phyloP scores from a whole-genome alignment of 805 yeast genomes.

The Saccharomyces mikatae region DNA sequence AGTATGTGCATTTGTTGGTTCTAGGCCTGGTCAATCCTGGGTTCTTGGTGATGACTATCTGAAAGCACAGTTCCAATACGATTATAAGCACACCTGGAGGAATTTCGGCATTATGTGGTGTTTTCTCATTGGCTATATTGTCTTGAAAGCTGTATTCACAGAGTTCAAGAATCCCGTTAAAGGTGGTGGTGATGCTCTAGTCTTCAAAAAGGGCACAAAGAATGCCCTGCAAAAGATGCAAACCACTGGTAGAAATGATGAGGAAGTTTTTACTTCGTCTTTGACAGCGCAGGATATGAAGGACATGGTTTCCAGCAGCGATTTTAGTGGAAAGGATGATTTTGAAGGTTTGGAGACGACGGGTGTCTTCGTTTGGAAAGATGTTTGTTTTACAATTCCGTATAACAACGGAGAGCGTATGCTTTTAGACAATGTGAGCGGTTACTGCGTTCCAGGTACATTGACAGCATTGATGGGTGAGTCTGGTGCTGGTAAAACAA shows the following conservation, averaged over 20 bases:
- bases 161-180: constrained; percentile 20
- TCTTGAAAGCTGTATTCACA: constrained; percentile 16
- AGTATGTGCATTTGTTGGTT: constrained; percentile 57
- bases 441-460: constrained; percentile 72
- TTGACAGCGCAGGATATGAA: constrained; percentile 13
- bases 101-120: constrained; percentile 63
- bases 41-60: constrained; percentile 60
- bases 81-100: constrained; percentile 65
- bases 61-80: constrained; percentile 40
- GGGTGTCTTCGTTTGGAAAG: constrained; percentile 62
- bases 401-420: constrained; percentile 48
- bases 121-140: constrained; percentile 25
- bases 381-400: constrained; percentile 57
- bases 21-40: constrained; percentile 42
- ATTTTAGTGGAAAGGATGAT: constrained; percentile 2
- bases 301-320: constrained; percentile 7
- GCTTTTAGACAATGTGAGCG: constrained; percentile 54
- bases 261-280: constrained; percentile 6
- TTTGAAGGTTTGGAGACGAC: constrained; percentile 25
- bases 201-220: constrained; percentile 46
- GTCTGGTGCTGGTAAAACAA: constrained; percentile 73
- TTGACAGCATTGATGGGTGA: constrained; percentile 68
- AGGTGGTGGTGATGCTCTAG: constrained; percentile 33
- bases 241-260: constrained; percentile 18
- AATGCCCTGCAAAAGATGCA: constrained; percentile 7